Conservation (phyloP, 768 basidiomycete genomes). For the Boletus rubropictus region DNA sequence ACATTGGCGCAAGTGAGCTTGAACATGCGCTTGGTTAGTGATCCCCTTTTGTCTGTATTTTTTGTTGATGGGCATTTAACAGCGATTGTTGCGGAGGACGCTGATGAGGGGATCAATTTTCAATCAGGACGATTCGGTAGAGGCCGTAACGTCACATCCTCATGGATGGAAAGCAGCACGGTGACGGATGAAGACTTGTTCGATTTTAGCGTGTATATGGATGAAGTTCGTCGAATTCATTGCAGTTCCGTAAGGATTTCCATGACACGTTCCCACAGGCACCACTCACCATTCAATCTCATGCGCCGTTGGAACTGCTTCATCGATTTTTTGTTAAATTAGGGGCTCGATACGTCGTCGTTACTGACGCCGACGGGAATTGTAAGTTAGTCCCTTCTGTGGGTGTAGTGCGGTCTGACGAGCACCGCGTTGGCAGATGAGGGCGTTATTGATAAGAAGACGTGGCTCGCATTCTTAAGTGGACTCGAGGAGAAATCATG, state of each 20-base stretch:
- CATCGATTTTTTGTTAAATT: conserved; percentile 94
- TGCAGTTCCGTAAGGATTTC: not conserved
- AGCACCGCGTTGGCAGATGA: conserved; percentile 46
- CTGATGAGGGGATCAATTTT: conserved; percentile 64
- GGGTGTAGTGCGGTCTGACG: not conserved
- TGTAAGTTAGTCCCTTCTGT: conserved; percentile 45
- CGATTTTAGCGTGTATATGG: conserved; percentile 87
- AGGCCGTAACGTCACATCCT: conserved; percentile 44
- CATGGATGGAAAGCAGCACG: conserved; percentile 40
- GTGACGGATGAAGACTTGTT: conserved; percentile 45
- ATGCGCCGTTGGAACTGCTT: conserved; percentile 85
- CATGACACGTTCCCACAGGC: conserved; percentile 44
- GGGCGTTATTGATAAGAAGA: conserved; percentile 91
- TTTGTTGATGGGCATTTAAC: conserved; percentile 2
- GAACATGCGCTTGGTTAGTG: conserved; percentile 83
- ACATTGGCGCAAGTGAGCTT: conserved; percentile 88
- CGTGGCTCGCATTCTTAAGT: conserved; percentile 83
- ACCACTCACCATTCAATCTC: conserved; percentile 75
- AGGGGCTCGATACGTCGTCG: conserved; percentile 84
- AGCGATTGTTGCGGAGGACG: conserved; percentile 74
- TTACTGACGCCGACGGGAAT: conserved; percentile 74
- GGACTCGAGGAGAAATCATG: conserved; percentile 58
- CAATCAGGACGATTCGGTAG: conserved; percentile 40
- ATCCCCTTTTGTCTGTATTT: not conserved
- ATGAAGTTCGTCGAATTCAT: conserved; percentile 50